Evolutionary conservation across 352 stramenopile genomes (phyloP), one percentile per base, ranked within the genome.

Genomic region (Globisporangium paroecandrum): DNA sequence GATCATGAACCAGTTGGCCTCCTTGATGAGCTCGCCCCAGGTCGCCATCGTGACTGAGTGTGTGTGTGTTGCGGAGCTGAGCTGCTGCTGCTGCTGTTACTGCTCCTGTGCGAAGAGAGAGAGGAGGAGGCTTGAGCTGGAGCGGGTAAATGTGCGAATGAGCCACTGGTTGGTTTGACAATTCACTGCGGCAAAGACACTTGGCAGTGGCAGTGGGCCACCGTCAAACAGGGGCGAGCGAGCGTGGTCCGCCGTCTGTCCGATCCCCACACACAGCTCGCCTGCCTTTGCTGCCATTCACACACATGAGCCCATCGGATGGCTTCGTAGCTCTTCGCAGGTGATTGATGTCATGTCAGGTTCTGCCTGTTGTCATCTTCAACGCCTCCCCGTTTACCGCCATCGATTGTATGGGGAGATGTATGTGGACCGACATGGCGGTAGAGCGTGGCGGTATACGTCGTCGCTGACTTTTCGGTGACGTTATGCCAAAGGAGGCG

Each of bases 1-100:
- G 58, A 96, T 79, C 96, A 99, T 99, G 62, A 98, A 98, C 90
- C 92, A 99, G 80, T 99, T 99, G 71, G 98, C 89, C 61, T 96
- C 95, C 54, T 86, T 81, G 62, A 92, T 77, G 63, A 89, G 81
- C 60, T 96, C 79, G 41, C 70, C 53, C 55, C 83, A 74, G 4
- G 77, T 77, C 73, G 82, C 77, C 83, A 91, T 93, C 61, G 38
- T 72, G 59, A 54, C 24, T 49, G 8, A 2, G 29, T 20, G 5
- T 32, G 29, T 29, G 24, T 12, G 29, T 20, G 24, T 9, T 41
- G 41, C 3, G 29, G 15, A 6, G 41, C 22, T 38, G 32, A 38
- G 55, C 2, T 59, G 54, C 6, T 41, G 27, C n/a, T 29, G 47
- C 49, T 56, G 49, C n/a, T 32, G 49, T 18, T 56, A 24, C 9